Percentiles rank a stretch among this genome's conserved stretches.
Conservation (phyloP, 495 filamentous ascomycete genomes). For the Tricharina praecox region DNA sequence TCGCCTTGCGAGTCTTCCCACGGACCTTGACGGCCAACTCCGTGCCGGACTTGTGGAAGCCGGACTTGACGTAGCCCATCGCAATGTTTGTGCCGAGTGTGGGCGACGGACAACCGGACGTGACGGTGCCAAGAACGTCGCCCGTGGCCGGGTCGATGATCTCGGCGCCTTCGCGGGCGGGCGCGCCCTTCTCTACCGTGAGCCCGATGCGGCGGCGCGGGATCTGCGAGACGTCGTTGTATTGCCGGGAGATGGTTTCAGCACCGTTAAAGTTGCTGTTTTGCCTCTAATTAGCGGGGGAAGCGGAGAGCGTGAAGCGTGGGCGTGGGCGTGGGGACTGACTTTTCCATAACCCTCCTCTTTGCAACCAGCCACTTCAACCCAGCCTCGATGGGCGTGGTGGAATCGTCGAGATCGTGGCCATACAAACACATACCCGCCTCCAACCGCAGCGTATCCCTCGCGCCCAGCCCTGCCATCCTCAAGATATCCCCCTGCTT, state of each 20-base stretch:
- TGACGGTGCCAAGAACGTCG: constrained; percentile 53
- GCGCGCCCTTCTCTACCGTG: constrained; percentile 61
- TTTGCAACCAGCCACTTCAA: constrained; percentile 76
- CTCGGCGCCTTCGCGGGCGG: constrained; percentile 74
- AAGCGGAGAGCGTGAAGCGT: too few species aligned
- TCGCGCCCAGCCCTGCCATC: constrained; percentile 72
- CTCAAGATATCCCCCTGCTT: constrained; percentile 43
- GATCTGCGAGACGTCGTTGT: constrained; percentile 35
- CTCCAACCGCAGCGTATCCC: constrained; percentile 83
- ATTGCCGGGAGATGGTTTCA: constrained; percentile 36
- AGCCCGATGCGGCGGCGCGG: constrained; percentile 61
- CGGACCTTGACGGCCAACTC: constrained; percentile 65
- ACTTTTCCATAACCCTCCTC: constrained; percentile 41
- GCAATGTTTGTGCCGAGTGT: constrained; percentile 76
- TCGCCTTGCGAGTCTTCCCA: constrained; percentile 62
- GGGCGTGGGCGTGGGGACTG: constrained; percentile 33
- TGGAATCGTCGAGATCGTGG: constrained; percentile 81
- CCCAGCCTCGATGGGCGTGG: constrained; percentile 70
- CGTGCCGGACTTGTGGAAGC: constrained; percentile 72
- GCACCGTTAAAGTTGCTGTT: constrained; percentile 52
- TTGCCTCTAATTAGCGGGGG: not conserved
- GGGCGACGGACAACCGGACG: constrained; percentile 78
- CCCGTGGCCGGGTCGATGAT: constrained; percentile 44
- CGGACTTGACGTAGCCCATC: constrained; percentile 82
- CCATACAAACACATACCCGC: constrained; percentile 97